Evolutionary conservation across 495 filamentous ascomycete species (phyloP).

Genomic region (Penicillium arizonense): DNA sequence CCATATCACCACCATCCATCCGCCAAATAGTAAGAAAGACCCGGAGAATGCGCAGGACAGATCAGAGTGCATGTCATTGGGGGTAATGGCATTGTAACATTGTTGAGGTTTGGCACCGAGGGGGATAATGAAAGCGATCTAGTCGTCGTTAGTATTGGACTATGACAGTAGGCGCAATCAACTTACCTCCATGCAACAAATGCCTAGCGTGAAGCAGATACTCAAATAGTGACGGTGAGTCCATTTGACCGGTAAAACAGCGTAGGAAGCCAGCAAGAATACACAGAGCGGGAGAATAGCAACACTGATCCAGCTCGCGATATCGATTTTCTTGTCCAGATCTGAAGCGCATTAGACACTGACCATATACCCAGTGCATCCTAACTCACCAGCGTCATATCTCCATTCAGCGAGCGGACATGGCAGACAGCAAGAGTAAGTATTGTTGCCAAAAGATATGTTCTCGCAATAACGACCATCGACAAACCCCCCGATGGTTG

Average conservation of each 20-base stretch:
- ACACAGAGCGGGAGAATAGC: conserved; percentile 66
- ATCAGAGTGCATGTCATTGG: conserved; percentile 84
- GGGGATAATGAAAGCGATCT: conserved; percentile 82
- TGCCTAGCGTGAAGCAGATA: conserved; percentile 74
- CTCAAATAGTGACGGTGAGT: conserved; percentile 92
- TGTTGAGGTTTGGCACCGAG: conserved; percentile 75
- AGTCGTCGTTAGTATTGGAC: conserved; percentile 2
- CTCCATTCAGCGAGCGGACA: conserved; percentile 84
- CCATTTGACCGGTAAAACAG: conserved; percentile 80
- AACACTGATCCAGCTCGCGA: conserved; percentile 78
- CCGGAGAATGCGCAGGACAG: conserved; percentile 85
- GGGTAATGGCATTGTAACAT: conserved; percentile 89
- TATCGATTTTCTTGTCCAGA: conserved; percentile 60
- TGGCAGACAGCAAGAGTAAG: conserved; percentile 76
- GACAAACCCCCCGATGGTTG: conserved; percentile 59
- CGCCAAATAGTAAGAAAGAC: conserved; percentile 78
- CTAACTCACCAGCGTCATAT: conserved; percentile 67
- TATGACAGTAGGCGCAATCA: no score
- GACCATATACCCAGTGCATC: not conserved
- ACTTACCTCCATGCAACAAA: conserved; percentile 76
- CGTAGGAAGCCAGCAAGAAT: conserved; percentile 80
- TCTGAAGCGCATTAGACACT: conserved; percentile 37
- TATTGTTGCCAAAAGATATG: conserved; percentile 37
- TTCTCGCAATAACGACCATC: conserved; percentile 64
- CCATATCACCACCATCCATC: conserved; percentile 81